Base-by-base conservation (phyloP, 805 yeast genomes). In the Deakozyma indianensis region DNA sequence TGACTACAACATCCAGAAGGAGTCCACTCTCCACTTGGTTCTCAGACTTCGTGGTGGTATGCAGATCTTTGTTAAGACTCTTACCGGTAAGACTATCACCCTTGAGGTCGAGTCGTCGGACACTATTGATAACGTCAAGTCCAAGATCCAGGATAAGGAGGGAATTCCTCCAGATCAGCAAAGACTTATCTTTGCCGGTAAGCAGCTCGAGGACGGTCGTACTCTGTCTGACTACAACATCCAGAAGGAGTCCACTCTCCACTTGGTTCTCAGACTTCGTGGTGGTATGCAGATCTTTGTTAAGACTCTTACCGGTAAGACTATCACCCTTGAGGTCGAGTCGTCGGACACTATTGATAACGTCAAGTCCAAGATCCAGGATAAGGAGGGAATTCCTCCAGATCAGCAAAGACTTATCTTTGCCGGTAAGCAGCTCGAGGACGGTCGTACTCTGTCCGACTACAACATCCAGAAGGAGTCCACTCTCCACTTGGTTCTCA, bases 101-200 rank as follows among this genome's bases (percentile, higher is more conserved):
- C 69, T 81, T 54, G 88, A 81, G 68, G 92, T 86, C 57, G 95
- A 86, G 71, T 85, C 95, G 51, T 84, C 94, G 48, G 95, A 86
- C 75, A 85, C 95, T 56, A 86, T 86, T 63, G 95, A 86, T 74
- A 86, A 86, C 62, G 95, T 86, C 69, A 86, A 86, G 76, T 75
- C 90, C 59, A 86, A 86, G 78, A 86, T 86, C 61, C 95, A 86
- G 70, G 95, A 86, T 71, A 86, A 86, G 76, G 95, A 85, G 69
- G 95, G 95, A 59, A 86, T 86, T 59, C 95, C 95, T 60, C 95
- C 95, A 57, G 95, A 86, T 73, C 95, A 86, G 69, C 95, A 86
- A 71, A 79, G 95, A 72, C 74, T 86, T 60, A 86, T 86, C 70
- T 86, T 86, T 61, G 95, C 95, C 57, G 95, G 95, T 75, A 86